These are phyloP conservation scores for Mortierella sp. DNA, from an alignment of 371 early-diverging fungal species.

Conservation along the genomic window DNA sequence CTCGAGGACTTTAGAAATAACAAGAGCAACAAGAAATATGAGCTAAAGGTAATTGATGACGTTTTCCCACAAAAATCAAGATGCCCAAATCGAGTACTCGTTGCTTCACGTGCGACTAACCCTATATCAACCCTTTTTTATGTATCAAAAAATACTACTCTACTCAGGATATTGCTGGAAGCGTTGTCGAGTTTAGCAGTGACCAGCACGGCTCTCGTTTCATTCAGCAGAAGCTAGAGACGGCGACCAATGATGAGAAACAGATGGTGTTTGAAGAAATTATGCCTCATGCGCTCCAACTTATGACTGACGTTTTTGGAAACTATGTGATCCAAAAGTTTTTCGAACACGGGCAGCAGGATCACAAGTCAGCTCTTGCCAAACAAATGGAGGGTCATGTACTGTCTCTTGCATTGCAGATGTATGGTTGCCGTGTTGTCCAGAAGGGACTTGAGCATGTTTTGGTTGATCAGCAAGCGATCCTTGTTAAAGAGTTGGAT, in stretches of 20 bases:
- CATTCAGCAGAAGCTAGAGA: conserved; percentile 99
- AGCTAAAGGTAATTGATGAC: conserved; percentile 71
- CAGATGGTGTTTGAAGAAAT: conserved; percentile 98
- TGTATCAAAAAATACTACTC: neutral
- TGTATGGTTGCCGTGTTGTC: conserved; percentile 99
- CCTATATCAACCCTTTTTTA: neutral
- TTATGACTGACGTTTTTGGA: conserved; percentile 99
- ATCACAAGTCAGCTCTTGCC: conserved; percentile 90
- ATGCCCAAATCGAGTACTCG: neutral
- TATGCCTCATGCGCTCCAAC: conserved; percentile 89
- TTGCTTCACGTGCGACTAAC: neutral
- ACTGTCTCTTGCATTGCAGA: conserved; percentile 94
- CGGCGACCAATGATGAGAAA: conserved; percentile 93
- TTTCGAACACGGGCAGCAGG: conserved; percentile 95
- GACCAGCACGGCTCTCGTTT: conserved; percentile 99
- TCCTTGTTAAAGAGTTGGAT: conserved; percentile 92
- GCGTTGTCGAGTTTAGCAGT: conserved; percentile 97
- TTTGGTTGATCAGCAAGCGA: conserved; percentile 88
- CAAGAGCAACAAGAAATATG: conserved; percentile 88
- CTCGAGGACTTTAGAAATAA: conserved; percentile 96
- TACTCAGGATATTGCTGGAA: conserved; percentile 87
- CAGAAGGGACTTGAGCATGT: conserved; percentile 98
- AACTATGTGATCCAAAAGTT: conserved; percentile 99
- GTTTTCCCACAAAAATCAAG: neutral
- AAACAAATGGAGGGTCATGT: conserved; percentile 96